Percentiles rank a stretch among this genome's conserved stretches.
These are phyloP conservation scores for Saccharomycopsis sp. DNA, from an alignment of 805 yeast genomes.

Conservation along the genomic window DNA sequence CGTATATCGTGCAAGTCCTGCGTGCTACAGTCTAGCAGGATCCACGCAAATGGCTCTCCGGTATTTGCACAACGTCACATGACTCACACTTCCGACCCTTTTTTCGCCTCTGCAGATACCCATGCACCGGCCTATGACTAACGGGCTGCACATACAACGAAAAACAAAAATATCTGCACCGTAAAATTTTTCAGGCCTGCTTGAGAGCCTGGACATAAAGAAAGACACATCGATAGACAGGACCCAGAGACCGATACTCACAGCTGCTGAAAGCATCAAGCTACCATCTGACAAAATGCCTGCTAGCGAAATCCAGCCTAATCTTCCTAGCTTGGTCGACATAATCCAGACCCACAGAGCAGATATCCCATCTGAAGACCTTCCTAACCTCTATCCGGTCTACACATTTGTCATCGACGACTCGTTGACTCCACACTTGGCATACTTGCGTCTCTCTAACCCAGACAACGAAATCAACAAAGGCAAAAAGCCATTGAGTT, in stretches of 20 bases:
- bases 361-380: constrained; percentile 19
- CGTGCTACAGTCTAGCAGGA: neutral
- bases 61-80: neutral
- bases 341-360: constrained; percentile 27
- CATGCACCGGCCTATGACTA: neutral
- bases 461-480: constrained; percentile 48
- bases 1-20: no score
- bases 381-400: constrained; percentile 75
- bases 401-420: constrained; percentile 68
- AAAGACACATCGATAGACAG: neutral
- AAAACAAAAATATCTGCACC: neutral
- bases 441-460: constrained; percentile 75
- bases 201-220: neutral
- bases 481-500: constrained; percentile 44
- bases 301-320: constrained; percentile 29
- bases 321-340: constrained; percentile 28
- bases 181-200: neutral
- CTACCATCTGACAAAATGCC: constrained; percentile 3
- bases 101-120: neutral
- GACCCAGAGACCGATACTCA: neutral
- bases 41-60: neutral
- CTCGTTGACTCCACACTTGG: constrained; percentile 81
- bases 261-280: neutral
- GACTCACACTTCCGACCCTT: neutral
- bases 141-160: neutral